Evolutionary conservation across 2,329 filamentous ascomycete species (phyloP), one percentile per base, ranked within the genome.

Genomic region (Corinectria fuckeliana): DNA sequence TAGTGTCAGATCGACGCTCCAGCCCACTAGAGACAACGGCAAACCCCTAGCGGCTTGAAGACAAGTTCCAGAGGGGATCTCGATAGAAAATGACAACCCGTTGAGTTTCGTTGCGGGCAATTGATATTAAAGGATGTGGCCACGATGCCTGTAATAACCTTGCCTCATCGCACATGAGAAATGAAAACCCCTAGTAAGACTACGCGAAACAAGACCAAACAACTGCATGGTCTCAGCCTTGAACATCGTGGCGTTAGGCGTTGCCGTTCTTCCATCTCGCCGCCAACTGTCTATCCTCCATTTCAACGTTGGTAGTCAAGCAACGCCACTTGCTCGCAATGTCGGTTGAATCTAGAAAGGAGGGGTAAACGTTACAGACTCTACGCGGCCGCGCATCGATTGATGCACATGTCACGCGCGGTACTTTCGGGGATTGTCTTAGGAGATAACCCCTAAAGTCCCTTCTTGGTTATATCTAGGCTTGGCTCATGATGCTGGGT

Each of bases 41-140:
- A 55, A 55, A 55, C 16, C 52, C 52, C 42, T 45, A 36, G 42
- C 52, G 47, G 38, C 39, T 38, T 49, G 25, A 32, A 45, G 52
- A 23, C 30, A 44, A 18, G 18, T 56, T 16, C 30, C 23, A 18
- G 41, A n/a, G 32, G n/a, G n/a, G 32, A 36, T 36, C 32, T 36
- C 32, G 32, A 36, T 18, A 36, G 32, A 36, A 36, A 36, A 36
- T 36, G 32, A 18, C 32, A 36, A 18, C 18, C 8, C n/a, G 10
- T n/a, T 36, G 8, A 14, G n/a, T 8, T 16, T n/a, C n/a, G 18
- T 36, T 36, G n/a, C 10, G 32, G 18, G n/a, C 32, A 36, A 36
- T 36, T 36, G n/a, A 18, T n/a, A 9, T 4, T n/a, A 36, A 32
- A n/a, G 30, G 32, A 36, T 9, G 18, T 16, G 32, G n/a, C 32